A percentile compares a stretch with the other conserved stretches of the same genome.
These are phyloP conservation scores for Russula lepida DNA, from an alignment of 768 basidiomycete genomes.

Conservation along the genomic window DNA sequence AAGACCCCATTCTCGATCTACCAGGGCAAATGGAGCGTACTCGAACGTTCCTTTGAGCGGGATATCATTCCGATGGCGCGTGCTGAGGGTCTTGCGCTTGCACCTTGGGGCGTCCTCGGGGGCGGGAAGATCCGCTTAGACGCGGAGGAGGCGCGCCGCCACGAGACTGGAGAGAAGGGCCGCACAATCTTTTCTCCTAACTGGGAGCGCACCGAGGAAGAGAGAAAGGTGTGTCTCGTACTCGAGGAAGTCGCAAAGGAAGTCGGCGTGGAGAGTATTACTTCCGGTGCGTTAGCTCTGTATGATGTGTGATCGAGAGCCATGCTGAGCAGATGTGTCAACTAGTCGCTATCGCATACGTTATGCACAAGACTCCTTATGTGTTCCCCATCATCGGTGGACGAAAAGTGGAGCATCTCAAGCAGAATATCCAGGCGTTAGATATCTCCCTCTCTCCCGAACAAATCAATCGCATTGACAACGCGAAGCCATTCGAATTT, in stretches of 20 bases:
- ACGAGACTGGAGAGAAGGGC: conserved; percentile 30
- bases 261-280: conserved; percentile 40
- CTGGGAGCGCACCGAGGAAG: conserved; percentile 18
- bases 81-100: conserved; percentile 30
- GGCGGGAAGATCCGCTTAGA: conserved; percentile 35
- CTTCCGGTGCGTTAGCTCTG: conserved; percentile 32
- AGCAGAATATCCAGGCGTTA: conserved; percentile 43
- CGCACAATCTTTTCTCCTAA: conserved; percentile 16
- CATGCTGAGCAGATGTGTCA: not conserved
- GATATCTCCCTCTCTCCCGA: conserved; percentile 37
- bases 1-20: conserved; percentile 37
- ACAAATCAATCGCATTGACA: conserved; percentile 41
- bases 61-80: conserved; percentile 30
- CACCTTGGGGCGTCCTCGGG: conserved; percentile 37
- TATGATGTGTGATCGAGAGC: not conserved
- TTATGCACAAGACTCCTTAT: conserved; percentile 46
- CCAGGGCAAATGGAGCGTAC: conserved; percentile 31
- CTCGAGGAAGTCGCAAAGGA: conserved; percentile 42
- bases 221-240: conserved; percentile 14
- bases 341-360: conserved; percentile 46
- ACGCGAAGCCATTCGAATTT: conserved; percentile 34
- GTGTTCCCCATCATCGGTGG: conserved; percentile 48
- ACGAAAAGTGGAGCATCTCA: conserved; percentile 44
- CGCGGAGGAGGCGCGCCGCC: conserved; percentile 30
- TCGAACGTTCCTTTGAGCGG: conserved; percentile 33